Evolutionary conservation across 305 asterid species (phyloP), one percentile per base, ranked within the genome.

Genomic region (Nicotiana rustica): DNA sequence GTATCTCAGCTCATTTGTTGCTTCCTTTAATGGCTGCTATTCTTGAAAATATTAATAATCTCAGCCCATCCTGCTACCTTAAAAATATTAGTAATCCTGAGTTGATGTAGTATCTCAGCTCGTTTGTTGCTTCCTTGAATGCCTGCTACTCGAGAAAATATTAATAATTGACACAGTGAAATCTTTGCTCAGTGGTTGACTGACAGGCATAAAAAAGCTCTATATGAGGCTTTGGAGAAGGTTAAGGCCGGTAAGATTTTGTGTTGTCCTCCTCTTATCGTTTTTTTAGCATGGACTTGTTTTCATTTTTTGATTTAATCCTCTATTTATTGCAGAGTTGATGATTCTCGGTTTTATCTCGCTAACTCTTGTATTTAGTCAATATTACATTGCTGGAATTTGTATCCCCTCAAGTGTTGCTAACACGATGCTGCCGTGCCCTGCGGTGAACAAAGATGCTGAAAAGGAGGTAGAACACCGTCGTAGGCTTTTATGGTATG

Each of bases 211-310:
- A 95, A 94, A 91, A 95, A 49, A 85, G 94, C 98, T 73, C 95
- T 95, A 38, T 90, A 47, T 62, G 97, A 92, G 91, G 98, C 97
- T 15, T 78, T 93, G 82, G 95, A 93, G 91, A 92, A 92, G 88
- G 92, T 95, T 82, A 93, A 94, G 91, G 93, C 97, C 4, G 97
- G 98, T 93, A 86, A 49, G 47, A 44, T 67, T 75, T 75, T 10
- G 21, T 56, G 33, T 52, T 35, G 66, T 82, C 64, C 65, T 8
- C 52, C 9, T 33, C 36, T 82, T 21, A 4, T 71, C 21, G 18
- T 73, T 19, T 77, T 82, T 75, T 35, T 44, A 47, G 4, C 66
- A 33, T 10, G 17, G n/a, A 49, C 10, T 35, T 77, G 62, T 49
- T 65, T 60, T 59, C 59, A 29, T 75, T 68, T 75, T 61, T 80